phyloP scores from a whole-genome alignment of 2,329 filamentous ascomycete genomes.

The Canariomyces notabilis region DNA sequence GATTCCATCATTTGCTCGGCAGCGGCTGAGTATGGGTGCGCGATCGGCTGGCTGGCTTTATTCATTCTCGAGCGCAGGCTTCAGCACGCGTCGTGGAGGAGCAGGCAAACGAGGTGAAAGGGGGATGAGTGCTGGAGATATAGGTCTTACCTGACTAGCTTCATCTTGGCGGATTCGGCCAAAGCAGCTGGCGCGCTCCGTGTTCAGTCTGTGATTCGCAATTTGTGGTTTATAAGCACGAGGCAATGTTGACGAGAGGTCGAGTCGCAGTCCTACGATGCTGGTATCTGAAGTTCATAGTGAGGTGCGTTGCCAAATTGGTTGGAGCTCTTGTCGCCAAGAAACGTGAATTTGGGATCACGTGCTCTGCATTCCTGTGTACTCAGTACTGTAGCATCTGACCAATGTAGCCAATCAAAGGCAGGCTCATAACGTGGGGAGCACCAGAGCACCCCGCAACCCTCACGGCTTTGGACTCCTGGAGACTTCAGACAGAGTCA shows the following conservation, averaged over 20 bases:
- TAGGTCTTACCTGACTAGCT: constrained; percentile 82
- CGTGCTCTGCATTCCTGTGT: constrained; percentile 1
- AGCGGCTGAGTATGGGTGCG: neutral
- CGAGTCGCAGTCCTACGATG: neutral
- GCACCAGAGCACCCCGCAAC: too few species aligned
- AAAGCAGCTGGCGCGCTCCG: constrained; percentile 10
- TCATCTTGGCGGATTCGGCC: constrained; percentile 60
- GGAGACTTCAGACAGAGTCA: too few species aligned
- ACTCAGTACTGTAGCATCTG: too few species aligned
- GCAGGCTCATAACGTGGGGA: too few species aligned
- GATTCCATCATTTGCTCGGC: constrained; percentile 9
- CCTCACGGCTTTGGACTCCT: too few species aligned
- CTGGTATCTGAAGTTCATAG: neutral
- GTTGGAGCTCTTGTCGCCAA: neutral
- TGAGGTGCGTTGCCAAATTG: neutral
- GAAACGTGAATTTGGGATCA: constrained; percentile 11
- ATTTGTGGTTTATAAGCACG: neutral
- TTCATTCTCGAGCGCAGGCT: constrained; percentile 1
- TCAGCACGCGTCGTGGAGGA: constrained; percentile 39
- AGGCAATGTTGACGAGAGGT: neutral
- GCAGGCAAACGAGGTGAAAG: constrained; percentile 1
- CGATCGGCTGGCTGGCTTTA: neutral
- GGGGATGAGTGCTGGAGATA: constrained; percentile 23
- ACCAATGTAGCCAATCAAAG: too few species aligned
- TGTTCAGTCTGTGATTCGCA: neutral